Percentiles rank a stretch among this genome's conserved stretches.
These are phyloP conservation scores for Exidia glandulosa DNA, from an alignment of 768 basidiomycete species.

Conservation along the genomic window DNA sequence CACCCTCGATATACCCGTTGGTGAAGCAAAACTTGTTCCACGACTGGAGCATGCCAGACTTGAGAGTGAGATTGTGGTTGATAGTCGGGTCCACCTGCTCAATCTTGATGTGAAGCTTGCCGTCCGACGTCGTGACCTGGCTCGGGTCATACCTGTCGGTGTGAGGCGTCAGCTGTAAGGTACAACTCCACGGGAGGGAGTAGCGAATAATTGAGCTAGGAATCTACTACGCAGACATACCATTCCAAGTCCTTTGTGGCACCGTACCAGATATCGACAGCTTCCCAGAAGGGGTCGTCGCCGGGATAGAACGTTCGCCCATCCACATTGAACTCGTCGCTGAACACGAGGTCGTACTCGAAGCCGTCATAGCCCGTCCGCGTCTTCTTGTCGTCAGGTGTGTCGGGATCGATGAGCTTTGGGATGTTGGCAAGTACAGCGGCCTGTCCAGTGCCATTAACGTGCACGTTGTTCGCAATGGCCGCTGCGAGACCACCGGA, in stretches of 20 bases:
- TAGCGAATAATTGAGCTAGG: too few species aligned
- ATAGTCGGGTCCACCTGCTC: conserved; percentile 28
- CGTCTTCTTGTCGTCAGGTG: conserved; percentile 45
- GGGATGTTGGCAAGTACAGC: conserved; percentile 62
- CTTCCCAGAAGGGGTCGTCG: conserved; percentile 83
- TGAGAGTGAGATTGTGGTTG: conserved; percentile 44
- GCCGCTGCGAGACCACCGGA: conserved; percentile 22
- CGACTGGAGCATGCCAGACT: conserved; percentile 60
- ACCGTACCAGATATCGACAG: conserved; percentile 69
- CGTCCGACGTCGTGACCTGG: conserved; percentile 42
- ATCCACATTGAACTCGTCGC: conserved; percentile 71
- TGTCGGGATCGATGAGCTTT: conserved; percentile 63
- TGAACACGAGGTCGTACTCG: conserved; percentile 74
- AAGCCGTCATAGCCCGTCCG: conserved; percentile 65
- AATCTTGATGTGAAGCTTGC: conserved; percentile 59
- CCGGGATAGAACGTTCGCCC: conserved; percentile 68
- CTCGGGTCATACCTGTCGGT: conserved; percentile 8
- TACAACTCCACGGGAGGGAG: too few species aligned
- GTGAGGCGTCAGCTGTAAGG: too few species aligned
- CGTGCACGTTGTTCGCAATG: conserved; percentile 26
- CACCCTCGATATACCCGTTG: conserved; percentile 74
- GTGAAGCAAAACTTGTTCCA: conserved; percentile 98
- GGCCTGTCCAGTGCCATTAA: conserved; percentile 82
- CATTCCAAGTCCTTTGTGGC: conserved; percentile 14
- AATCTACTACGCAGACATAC: too few species aligned